Conservation (phyloP, 2,329 filamentous ascomycete genomes). For the Cadophora gregata region DNA sequence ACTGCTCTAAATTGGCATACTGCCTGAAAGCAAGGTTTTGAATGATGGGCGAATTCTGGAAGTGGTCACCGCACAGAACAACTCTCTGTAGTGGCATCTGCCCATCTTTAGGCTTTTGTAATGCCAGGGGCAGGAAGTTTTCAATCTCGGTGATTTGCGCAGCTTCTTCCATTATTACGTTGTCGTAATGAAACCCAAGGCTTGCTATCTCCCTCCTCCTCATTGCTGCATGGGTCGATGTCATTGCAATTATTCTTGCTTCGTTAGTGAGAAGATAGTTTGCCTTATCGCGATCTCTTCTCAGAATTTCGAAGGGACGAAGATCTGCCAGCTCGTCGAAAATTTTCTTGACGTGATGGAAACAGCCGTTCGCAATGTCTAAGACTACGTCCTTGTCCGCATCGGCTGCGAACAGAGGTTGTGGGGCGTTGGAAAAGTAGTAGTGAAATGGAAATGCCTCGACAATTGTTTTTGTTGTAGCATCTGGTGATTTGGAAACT, state of each 20-base stretch:
- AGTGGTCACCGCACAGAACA: slow-evolving; percentile 92
- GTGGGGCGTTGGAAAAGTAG: slow-evolving; percentile 87
- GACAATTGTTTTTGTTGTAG: slow-evolving; percentile 66
- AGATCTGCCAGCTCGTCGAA: slow-evolving; percentile 94
- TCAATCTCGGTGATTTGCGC: slow-evolving; percentile 98
- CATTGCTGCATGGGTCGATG: slow-evolving; percentile 96
- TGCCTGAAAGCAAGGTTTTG: slow-evolving; percentile 93
- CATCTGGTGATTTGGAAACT: slow-evolving; percentile 59
- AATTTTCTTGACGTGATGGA: slow-evolving; percentile 86
- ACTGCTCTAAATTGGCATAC: slow-evolving; percentile 96
- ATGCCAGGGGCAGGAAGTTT: slow-evolving; percentile 91
- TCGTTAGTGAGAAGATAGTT: slow-evolving; percentile 96
- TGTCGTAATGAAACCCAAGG: slow-evolving; percentile 97
- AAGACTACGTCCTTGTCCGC: slow-evolving; percentile 70
- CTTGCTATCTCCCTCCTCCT: slow-evolving; percentile 86
- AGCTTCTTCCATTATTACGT: slow-evolving; percentile 97
- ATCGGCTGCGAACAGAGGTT: slow-evolving; percentile 77
- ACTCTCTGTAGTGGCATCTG: slow-evolving; percentile 82
- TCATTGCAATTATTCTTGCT: slow-evolving; percentile 98
- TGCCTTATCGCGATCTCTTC: slow-evolving; percentile 87
- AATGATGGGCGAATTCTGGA: slow-evolving; percentile 95
- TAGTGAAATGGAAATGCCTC: slow-evolving; percentile 83
- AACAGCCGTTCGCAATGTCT: slow-evolving; percentile 83
- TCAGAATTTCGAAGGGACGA: slow-evolving; percentile 91
- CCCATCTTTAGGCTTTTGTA: slow-evolving; percentile 80